Evolutionary conservation across 176 grass and related monocot genomes (phyloP), one percentile per base, ranked within the genome.

Genomic region (Echinochloa phyllopogon): DNA sequence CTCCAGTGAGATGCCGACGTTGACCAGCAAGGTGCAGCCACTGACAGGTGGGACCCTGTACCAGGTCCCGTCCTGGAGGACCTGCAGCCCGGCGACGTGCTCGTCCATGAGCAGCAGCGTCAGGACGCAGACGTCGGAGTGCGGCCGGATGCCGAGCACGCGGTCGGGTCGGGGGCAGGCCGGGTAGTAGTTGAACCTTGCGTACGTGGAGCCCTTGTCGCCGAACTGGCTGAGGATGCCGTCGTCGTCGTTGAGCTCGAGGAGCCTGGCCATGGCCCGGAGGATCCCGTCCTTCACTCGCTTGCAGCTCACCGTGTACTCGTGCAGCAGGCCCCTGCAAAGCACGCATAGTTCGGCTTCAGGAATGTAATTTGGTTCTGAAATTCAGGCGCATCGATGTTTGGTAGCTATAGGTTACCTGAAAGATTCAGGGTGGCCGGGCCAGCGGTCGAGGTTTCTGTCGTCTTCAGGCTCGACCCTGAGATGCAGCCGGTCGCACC

Each of bases 101-200:
- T 86, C 84, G 75, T 95, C 90, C 5, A 64, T 44, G 1, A 92
- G 72, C 20, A 95, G 82, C 40, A 95, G 60, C 4, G 93, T 95
- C 8, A 95, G 76, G 6, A 42, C 72, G 33, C 70, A 50, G 60
- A 38, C 36, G 27, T 95, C 93, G 18, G 75, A 57, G 60, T 95
- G 93, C 83, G 93, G 85, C 36, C 83, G 88, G 43, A 92, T 4
- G 65, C 93, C 93, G 56, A 88, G 71, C 1, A 95, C 93, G 42
- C 69, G 72, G 41, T 95, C 90, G 0, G 93, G 93, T 1, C 79
- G 72, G 5, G 85, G 60, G 27, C 93, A 95, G 3, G 71, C 47
- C 0, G 88, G 90, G 42, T 90, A 95, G 60, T 87, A 86, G 68
- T 83, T 90, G 68, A 95, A 88, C 48, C 87, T 79, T 0, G 87